These are phyloP conservation scores for Furcasterigmium furcatum DNA, from an alignment of 2,329 filamentous ascomycete genomes.

Conservation along the genomic window DNA sequence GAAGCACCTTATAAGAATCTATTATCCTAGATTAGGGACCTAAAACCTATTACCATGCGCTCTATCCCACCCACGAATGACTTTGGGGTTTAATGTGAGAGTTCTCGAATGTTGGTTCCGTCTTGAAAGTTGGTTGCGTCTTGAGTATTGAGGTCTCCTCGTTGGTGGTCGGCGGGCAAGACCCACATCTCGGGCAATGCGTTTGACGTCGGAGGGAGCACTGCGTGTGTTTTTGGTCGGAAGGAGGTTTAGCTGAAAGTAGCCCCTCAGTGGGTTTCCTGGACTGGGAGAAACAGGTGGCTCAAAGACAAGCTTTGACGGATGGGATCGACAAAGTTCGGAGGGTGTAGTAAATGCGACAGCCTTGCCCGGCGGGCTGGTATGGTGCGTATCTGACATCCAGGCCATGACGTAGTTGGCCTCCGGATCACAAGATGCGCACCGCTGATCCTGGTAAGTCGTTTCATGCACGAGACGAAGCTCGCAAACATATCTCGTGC, in stretches of 20 bases:
- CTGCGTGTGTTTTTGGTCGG: neutral
- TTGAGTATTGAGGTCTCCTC: neutral
- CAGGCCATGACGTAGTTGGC: neutral
- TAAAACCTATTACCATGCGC: neutral
- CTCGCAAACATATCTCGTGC: neutral
- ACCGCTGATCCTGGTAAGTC: neutral
- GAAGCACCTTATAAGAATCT: neutral
- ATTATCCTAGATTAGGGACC: neutral
- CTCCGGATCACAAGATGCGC: neutral
- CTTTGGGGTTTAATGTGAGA: neutral
- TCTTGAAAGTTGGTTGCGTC: neutral
- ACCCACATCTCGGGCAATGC: neutral
- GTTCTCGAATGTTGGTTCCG: neutral
- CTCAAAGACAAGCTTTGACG: constrained; percentile 1
- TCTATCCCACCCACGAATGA: neutral
- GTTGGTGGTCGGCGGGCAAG: neutral
- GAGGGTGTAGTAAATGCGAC: neutral
- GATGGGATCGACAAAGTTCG: neutral
- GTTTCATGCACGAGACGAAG: neutral
- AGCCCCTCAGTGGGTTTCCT: neutral
- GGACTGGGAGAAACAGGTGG: neutral
- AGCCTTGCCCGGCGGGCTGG: neutral
- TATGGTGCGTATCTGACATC: neutral
- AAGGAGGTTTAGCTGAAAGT: neutral
- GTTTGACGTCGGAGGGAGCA: neutral